These are phyloP conservation scores for Fusarium lateritium DNA, from an alignment of 2,329 filamentous ascomycete genomes.

Conservation along the genomic window DNA sequence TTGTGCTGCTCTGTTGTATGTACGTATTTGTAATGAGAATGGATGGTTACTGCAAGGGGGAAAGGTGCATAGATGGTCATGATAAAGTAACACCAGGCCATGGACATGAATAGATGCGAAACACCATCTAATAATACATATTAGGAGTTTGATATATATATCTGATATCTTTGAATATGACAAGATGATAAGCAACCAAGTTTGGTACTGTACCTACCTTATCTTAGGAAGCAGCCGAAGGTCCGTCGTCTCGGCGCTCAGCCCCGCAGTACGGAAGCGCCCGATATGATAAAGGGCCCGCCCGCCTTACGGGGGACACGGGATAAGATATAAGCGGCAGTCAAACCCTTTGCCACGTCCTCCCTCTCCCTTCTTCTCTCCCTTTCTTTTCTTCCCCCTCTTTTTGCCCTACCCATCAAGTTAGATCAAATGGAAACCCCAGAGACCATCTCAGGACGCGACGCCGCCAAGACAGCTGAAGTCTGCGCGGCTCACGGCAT, in stretches of 20 bases:
- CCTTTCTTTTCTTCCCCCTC: not conserved
- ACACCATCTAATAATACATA: constrained; percentile 44
- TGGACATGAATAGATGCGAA: constrained; percentile 39
- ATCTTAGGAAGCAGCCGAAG: constrained; percentile 28
- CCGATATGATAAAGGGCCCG: constrained; percentile 46
- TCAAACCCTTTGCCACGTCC: constrained; percentile 1
- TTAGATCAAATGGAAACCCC: constrained; percentile 35
- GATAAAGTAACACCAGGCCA: constrained; percentile 40
- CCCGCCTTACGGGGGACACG: constrained; percentile 32
- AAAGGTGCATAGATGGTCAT: constrained; percentile 42
- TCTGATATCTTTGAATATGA: not conserved
- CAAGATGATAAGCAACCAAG: not conserved
- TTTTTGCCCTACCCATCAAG: not conserved
- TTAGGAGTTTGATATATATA: constrained; percentile 1
- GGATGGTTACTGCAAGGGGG: constrained; percentile 23
- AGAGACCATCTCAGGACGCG: constrained; percentile 48
- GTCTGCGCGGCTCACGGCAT: constrained; percentile 62
- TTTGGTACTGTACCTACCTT: too few species aligned
- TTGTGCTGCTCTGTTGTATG: constrained; percentile 41
- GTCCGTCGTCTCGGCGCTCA: constrained; percentile 38
- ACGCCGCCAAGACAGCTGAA: constrained; percentile 48
- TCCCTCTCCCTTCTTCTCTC: not conserved
- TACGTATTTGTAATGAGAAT: constrained; percentile 44
- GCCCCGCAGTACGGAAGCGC: constrained; percentile 45
- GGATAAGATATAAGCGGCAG: constrained; percentile 30